phyloP scores from a whole-genome alignment of 129 eudicot species.

The Glebionis coronaria region DNA sequence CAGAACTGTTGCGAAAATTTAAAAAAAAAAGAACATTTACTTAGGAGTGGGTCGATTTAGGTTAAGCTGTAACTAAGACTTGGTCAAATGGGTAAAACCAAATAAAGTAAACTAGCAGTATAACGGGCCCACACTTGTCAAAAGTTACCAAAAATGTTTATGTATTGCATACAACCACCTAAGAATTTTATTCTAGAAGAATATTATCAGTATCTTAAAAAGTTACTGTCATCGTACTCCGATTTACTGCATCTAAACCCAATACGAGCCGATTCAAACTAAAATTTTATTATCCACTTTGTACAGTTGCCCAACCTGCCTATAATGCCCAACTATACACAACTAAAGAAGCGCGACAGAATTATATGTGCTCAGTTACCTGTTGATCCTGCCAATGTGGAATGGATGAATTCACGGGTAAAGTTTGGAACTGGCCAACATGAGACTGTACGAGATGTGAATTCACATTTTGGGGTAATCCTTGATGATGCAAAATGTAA shows the following conservation, averaged over 20 bases:
- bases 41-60: neutral
- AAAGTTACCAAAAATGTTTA: neutral
- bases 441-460: conserved; percentile 71
- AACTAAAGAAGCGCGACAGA: neutral
- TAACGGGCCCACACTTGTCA: neutral
- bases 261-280: neutral
- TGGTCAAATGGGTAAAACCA: neutral
- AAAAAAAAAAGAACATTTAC: neutral
- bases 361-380: conserved; percentile 32
- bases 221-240: neutral
- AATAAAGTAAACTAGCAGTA: neutral
- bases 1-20: too few relatives aligned
- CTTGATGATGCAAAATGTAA: conserved; percentile 81
- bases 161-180: neutral
- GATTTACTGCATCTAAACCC: neutral
- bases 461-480: conserved; percentile 57
- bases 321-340: neutral
- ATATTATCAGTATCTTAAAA: neutral
- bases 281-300: too few relatives aligned
- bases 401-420: conserved; percentile 52
- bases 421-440: conserved; percentile 57
- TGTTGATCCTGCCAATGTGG: conserved; percentile 83
- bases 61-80: neutral
- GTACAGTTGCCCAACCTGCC: neutral
- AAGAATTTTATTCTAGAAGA: neutral